These are phyloP conservation scores for Psilocybe subaeruginosa DNA, from an alignment of 768 basidiomycete species.

Conservation along the genomic window DNA sequence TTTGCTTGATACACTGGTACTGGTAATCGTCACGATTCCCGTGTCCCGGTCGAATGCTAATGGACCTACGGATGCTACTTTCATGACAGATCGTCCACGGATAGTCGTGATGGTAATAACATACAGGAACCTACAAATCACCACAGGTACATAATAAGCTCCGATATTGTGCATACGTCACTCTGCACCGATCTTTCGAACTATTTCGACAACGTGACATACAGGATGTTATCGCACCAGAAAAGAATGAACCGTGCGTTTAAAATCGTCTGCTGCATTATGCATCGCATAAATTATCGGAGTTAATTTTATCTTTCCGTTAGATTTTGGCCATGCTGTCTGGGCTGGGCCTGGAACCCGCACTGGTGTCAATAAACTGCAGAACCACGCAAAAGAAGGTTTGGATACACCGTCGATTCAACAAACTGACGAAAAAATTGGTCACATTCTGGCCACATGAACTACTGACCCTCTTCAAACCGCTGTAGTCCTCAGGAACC, in stretches of 20 bases:
- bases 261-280: too few relatives aligned
- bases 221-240: too few relatives aligned
- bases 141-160: background rate
- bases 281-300: too few relatives aligned
- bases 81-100: too few relatives aligned
- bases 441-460: background rate
- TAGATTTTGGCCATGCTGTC: background rate
- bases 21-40: too few relatives aligned
- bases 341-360: background rate
- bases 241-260: too few relatives aligned
- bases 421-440: background rate
- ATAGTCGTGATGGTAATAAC: background rate
- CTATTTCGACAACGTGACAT: background rate
- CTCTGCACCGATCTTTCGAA: background rate
- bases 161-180: background rate
- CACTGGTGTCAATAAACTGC: background rate
- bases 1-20: too few relatives aligned
- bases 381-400: too few relatives aligned
- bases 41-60: too few relatives aligned
- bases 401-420: too few relatives aligned
- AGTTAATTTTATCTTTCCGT: background rate
- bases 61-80: too few relatives aligned
- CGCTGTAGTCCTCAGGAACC: background rate
- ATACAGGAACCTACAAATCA: background rate
- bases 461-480: background rate